Percentiles rank a stretch among this genome's conserved stretches.
These are phyloP conservation scores for Kwoniella mangroviensis DNA, from an alignment of 768 basidiomycete genomes.

Conservation along the genomic window DNA sequence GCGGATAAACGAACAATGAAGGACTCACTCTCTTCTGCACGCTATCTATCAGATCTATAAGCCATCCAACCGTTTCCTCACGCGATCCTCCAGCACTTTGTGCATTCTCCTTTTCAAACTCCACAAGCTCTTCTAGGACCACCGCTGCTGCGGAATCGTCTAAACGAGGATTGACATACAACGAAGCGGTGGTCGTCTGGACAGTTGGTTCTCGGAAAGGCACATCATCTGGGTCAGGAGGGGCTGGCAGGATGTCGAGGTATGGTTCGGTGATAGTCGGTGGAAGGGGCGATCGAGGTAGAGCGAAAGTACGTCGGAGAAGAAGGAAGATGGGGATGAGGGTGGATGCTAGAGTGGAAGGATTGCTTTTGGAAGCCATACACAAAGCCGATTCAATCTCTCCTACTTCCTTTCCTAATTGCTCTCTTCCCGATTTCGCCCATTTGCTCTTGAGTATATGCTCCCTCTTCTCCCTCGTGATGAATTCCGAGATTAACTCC, in stretches of 20 bases:
- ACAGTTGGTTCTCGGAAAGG: slow-evolving; percentile 51
- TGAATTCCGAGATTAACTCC: slow-evolving; percentile 53
- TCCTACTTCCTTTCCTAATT: slow-evolving; percentile 51
- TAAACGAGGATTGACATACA: slow-evolving; percentile 56
- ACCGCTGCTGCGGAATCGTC: slow-evolving; percentile 33
- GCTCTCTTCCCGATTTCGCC: slow-evolving; percentile 52
- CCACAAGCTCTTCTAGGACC: slow-evolving; percentile 48
- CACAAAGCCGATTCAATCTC: slow-evolving; percentile 53
- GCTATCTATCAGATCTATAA: slow-evolving; percentile 34
- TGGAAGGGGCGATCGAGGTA: slow-evolving; percentile 40
- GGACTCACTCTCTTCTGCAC: slow-evolving; percentile 48
- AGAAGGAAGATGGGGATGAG: slow-evolving; percentile 44
- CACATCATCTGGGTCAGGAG: slow-evolving; percentile 48
- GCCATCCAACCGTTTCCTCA: slow-evolving; percentile 32
- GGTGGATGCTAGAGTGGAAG: slow-evolving; percentile 28
- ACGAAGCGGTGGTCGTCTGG: slow-evolving; percentile 46
- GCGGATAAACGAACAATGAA: not conserved
- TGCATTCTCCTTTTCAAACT: slow-evolving; percentile 48
- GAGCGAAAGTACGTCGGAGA: slow-evolving; percentile 40
- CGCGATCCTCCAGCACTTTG: slow-evolving; percentile 25
- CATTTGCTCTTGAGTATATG: slow-evolving; percentile 53
- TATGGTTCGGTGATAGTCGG: slow-evolving; percentile 42
- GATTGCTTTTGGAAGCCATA: slow-evolving; percentile 24
- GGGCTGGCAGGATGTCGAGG: slow-evolving; percentile 43
- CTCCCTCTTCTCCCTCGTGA: slow-evolving; percentile 55